These are phyloP conservation scores for Mycocentrospora acerina DNA, from an alignment of 2,329 filamentous ascomycete genomes.

Conservation along the genomic window DNA sequence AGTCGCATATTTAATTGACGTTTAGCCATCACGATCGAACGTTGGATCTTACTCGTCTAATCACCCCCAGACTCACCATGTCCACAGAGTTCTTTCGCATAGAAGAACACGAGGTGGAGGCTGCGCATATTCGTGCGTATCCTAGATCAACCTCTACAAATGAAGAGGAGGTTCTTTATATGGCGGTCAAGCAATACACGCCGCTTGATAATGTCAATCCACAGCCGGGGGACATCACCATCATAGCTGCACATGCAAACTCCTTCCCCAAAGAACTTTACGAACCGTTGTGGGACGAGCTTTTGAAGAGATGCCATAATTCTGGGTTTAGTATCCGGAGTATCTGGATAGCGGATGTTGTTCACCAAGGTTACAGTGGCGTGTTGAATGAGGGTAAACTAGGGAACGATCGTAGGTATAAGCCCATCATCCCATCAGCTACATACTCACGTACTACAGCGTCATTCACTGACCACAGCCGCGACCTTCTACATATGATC, in stretches of 20 bases:
- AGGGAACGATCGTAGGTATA: constrained; percentile 76
- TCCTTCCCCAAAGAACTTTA: constrained; percentile 96
- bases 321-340: constrained; percentile 70
- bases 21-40: no score
- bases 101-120: constrained; percentile 67
- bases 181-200: constrained; percentile 86
- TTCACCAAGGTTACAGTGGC: constrained; percentile 78
- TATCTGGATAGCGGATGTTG: constrained; percentile 91
- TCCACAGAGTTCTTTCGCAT: constrained; percentile 59
- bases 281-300: constrained; percentile 86
- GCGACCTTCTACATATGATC: constrained; percentile 82
- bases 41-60: no score
- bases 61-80: no score
- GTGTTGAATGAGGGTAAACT: constrained; percentile 73
- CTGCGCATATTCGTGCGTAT: constrained; percentile 80
- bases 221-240: constrained; percentile 74
- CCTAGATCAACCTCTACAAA: constrained; percentile 68
- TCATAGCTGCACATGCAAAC: constrained; percentile 87
- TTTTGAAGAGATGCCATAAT: constrained; percentile 60
- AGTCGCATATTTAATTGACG: no score
- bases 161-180: constrained; percentile 72
- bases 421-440: neutral
- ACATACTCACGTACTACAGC: constrained; percentile 50
- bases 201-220: constrained; percentile 70
- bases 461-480: constrained; percentile 80